Conservation (phyloP, 139 green algal genomes). For the Tetradesmus obliquus region DNA sequence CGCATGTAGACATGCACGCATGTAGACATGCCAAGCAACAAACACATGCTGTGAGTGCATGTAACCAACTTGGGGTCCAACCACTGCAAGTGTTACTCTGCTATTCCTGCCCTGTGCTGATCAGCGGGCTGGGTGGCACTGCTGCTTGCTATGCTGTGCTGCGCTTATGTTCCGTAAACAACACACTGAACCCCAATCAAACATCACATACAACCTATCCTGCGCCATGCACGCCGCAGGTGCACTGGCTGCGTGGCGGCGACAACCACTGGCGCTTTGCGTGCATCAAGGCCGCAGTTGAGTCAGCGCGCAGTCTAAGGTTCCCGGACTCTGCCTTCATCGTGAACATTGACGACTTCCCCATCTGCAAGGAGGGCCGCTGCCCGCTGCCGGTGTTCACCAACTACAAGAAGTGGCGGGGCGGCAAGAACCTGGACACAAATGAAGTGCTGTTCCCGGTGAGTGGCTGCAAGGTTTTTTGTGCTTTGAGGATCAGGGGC, state of each 20-base stretch:
- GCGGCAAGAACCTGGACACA: conserved; percentile 44
- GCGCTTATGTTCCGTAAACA: too few species aligned
- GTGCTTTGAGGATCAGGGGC: too few species aligned
- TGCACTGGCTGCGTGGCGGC: conserved; percentile 43
- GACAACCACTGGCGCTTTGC: conserved; percentile 54
- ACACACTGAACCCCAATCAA: too few species aligned
- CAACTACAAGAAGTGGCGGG: conserved; percentile 48
- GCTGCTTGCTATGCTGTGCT: too few species aligned
- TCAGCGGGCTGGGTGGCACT: too few species aligned
- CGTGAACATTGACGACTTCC: conserved; percentile 53
- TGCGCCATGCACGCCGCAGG: not conserved
- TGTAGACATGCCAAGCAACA: too few species aligned
- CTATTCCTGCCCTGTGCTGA: too few species aligned
- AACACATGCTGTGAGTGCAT: too few species aligned
- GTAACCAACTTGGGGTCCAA: too few species aligned
- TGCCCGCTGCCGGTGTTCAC: conserved; percentile 50
- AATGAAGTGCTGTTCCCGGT: conserved; percentile 50
- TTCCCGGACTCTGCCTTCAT: conserved; percentile 49
- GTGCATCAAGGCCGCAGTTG: conserved; percentile 41
- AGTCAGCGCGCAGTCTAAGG: conserved; percentile 21
- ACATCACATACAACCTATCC: too few species aligned
- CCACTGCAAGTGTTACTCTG: too few species aligned
- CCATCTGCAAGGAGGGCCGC: conserved; percentile 21
- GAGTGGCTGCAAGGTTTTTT: not conserved
- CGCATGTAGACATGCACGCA: too few species aligned